Evolutionary conservation across 2,329 filamentous ascomycete genomes (phyloP).

Genomic region (Fusarium nygamai): DNA sequence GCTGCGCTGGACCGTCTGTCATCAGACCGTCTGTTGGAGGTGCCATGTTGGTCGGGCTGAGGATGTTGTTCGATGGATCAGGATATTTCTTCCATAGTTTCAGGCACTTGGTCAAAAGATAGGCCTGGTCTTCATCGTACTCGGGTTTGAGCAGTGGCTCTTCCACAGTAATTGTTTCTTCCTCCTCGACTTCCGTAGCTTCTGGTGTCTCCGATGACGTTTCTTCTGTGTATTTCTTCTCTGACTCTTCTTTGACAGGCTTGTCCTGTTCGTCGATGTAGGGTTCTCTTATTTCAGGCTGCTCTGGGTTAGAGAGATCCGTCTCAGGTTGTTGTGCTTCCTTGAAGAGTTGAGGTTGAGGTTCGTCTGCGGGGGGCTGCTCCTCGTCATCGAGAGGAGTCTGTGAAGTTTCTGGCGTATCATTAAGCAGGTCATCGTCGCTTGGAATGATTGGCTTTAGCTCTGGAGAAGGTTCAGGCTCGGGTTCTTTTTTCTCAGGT

Average conservation of each 20-base stretch:
- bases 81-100: slow-evolving; percentile 72
- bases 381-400: slow-evolving; percentile 48
- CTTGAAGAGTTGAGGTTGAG: not conserved
- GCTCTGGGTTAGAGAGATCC: slow-evolving; percentile 20
- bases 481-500: slow-evolving; percentile 48
- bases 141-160: slow-evolving; percentile 48
- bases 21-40: slow-evolving; percentile 73
- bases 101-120: slow-evolving; percentile 65
- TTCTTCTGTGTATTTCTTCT: slow-evolving; percentile 13
- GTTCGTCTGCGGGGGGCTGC: slow-evolving; percentile 6
- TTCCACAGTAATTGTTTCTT: slow-evolving; percentile 39
- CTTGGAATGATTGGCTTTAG: slow-evolving; percentile 57
- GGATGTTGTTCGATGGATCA: slow-evolving; percentile 64
- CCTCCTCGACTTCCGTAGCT: slow-evolving; percentile 28
- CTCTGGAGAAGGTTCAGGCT: slow-evolving; percentile 49
- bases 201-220: slow-evolving; percentile 22
- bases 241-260: not conserved
- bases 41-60: slow-evolving; percentile 70
- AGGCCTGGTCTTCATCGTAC: slow-evolving; percentile 58
- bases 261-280: not conserved
- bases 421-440: slow-evolving; percentile 67
- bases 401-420: slow-evolving; percentile 64
- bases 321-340: slow-evolving; percentile 31
- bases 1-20: slow-evolving; percentile 59
- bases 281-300: not conserved